Conservation (phyloP, 139 green algal genomes). For the Marvania coccoides region DNA sequence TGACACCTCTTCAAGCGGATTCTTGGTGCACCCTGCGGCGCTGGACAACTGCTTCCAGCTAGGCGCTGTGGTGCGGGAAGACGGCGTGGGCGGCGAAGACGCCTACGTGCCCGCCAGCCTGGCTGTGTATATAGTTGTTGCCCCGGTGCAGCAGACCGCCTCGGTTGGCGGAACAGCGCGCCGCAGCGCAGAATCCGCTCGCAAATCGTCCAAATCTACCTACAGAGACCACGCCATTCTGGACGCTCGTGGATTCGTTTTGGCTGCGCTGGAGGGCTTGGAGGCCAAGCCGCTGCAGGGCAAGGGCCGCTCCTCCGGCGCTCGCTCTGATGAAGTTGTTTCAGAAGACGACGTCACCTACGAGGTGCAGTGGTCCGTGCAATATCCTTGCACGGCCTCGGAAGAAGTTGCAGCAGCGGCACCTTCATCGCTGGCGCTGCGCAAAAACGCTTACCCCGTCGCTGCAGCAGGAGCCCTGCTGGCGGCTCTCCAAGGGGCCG, state of each 20-base stretch:
- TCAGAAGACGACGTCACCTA: too few species aligned
- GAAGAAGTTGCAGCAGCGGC: too few species aligned
- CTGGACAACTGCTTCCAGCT: slow-evolving; percentile 44
- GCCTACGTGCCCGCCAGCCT: slow-evolving; percentile 48
- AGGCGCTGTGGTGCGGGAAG: slow-evolving; percentile 39
- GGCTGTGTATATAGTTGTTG: slow-evolving; percentile 12
- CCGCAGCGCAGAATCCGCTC: neutral
- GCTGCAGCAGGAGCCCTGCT: neutral
- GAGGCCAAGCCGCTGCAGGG: slow-evolving; percentile 35
- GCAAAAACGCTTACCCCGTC: neutral
- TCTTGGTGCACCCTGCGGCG: slow-evolving; percentile 6
- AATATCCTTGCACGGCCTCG: too few species aligned
- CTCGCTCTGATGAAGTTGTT: too few species aligned
- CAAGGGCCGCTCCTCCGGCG: neutral
- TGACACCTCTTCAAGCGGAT: neutral
- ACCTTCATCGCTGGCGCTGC: neutral
- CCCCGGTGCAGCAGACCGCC: neutral
- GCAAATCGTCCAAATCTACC: neutral
- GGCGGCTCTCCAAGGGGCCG: neutral
- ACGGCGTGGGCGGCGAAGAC: neutral
- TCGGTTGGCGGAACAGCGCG: neutral
- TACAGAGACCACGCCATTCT: slow-evolving; percentile 30
- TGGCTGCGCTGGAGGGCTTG: slow-evolving; percentile 39
- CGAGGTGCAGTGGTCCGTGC: too few species aligned
- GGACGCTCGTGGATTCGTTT: slow-evolving; percentile 1